Evolutionary conservation across 441 rosid genomes (phyloP), one percentile per base, ranked within the genome.

Genomic region (Brassica hybrid): DNA sequence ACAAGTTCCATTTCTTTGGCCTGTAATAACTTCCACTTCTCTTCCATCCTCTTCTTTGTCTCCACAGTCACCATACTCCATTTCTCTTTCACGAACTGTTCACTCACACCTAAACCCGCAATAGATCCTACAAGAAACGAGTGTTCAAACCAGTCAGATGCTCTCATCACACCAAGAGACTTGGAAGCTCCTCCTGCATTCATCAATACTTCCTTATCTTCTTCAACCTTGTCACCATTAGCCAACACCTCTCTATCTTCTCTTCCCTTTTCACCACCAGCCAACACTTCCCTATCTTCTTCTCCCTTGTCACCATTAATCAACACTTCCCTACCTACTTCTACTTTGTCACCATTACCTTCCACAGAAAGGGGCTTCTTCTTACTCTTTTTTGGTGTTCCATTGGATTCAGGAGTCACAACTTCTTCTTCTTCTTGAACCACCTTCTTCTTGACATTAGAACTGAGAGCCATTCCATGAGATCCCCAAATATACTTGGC

Each of bases 401-500:
- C 36, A 6, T 27, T 13, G 5, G 38, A 58, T 58, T 21, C n/a
- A 58, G 6, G 62, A 21, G 63, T 13, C 32, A 10, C 30, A 10
- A 19, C 3, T 19, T 10, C 61, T 18, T 57, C 62, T 18, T 57
- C 61, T 57, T 56, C 57, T 5, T 48, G 8, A 41, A 41, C 58
- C 3, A 58, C 63, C 9, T 23, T 57, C 64, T 59, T 59, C 64
- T 59, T 61, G 19, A 27, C 65, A 61, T 61, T 27, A 61, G 65
- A 27, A 3, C 27, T 7, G 17, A 57, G 27, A 59, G 12, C 65
- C 11, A 76, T n/a, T 0, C 56, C 66, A 32, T 74, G 73, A 48
- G 12, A 5, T 8, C 86, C 84, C 90, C 87, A 89, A 5, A 89
- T 64, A 52, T 62, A 76, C 69, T 77, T 65, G 0, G 85, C 78